Percentiles rank a stretch among this genome's conserved stretches.
phyloP scores from a whole-genome alignment of 192 early-diverging fungal species.

The Entophlyctis helioformis region DNA sequence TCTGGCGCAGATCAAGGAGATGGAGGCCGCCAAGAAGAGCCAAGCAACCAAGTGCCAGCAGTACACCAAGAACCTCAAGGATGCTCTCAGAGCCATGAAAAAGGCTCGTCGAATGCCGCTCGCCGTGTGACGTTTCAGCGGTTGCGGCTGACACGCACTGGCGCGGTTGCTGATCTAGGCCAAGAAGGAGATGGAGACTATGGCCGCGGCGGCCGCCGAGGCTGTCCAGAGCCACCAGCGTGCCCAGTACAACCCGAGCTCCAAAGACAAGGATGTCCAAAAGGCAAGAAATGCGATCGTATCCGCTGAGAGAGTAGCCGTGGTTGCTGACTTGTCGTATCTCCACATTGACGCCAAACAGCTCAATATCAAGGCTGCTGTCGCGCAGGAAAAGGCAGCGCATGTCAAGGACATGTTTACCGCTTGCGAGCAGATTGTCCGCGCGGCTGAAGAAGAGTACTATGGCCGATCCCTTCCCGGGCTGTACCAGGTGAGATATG shows the following conservation, averaged over 20 bases:
- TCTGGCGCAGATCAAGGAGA: constrained; percentile 18
- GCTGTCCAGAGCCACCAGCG: constrained; percentile 9
- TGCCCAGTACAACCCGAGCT: constrained; percentile 6
- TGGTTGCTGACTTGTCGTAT: too few species aligned
- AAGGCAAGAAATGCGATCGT: constrained; percentile 23
- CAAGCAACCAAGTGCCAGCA: constrained; percentile 23
- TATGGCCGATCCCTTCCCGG: constrained; percentile 20
- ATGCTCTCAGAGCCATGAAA: constrained; percentile 16
- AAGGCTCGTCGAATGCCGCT: too few species aligned
- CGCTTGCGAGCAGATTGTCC: constrained; percentile 19
- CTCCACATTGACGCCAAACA: too few species aligned
- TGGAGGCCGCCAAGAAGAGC: constrained; percentile 21
- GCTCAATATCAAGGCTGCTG: too few species aligned
- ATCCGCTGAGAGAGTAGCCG: too few species aligned
- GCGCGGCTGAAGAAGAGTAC: constrained; percentile 23
- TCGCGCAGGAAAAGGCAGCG: constrained; percentile 20
- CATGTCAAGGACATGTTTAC: constrained; percentile 22
- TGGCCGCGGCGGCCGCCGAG: constrained; percentile 10
- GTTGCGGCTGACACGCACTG: too few species aligned
- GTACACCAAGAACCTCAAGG: constrained; percentile 16
- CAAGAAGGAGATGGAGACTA: constrained; percentile 17
- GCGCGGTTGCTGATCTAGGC: constrained; percentile 4
- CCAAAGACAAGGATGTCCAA: constrained; percentile 23
- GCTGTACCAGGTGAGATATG: constrained; percentile 15
- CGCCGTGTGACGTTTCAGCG: too few species aligned